phyloP scores from a whole-genome alignment of 2,329 filamentous ascomycete genomes.

The Clonostachys byssicola region DNA sequence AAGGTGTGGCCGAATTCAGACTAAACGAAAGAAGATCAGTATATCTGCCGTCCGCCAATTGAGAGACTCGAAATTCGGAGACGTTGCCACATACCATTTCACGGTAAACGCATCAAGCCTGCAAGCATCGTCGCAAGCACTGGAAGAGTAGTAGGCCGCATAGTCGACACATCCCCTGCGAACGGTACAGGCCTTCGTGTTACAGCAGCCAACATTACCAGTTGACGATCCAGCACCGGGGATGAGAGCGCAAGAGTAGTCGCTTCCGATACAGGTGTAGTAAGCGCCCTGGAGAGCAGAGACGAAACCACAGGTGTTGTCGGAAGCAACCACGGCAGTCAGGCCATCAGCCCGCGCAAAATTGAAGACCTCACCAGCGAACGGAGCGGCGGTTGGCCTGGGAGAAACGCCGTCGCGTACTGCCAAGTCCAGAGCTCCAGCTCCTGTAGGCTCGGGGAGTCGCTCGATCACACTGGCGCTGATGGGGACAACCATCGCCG shows the following conservation, averaged over 20 bases:
- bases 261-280: conserved; percentile 27
- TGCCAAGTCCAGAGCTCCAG: neutral
- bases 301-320: conserved; percentile 47
- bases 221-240: conserved; percentile 15
- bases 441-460: neutral
- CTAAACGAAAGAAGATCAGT: conserved; percentile 15
- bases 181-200: conserved; percentile 22
- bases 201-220: conserved; percentile 39
- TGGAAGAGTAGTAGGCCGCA: conserved; percentile 21
- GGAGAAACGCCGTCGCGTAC: conserved; percentile 25
- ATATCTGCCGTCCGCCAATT: neutral
- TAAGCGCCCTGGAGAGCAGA: conserved; percentile 29
- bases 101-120: conserved; percentile 30
- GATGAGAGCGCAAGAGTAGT: conserved; percentile 33
- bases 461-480: conserved; percentile 15
- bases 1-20: conserved; percentile 24
- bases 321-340: conserved; percentile 37
- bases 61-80: neutral
- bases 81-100: conserved; percentile 35
- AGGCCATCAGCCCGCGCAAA: neutral
- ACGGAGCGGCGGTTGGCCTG: conserved; percentile 30
- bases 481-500: conserved; percentile 21
- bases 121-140: conserved; percentile 33
- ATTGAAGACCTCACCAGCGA: conserved; percentile 8
- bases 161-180: conserved; percentile 33